Base-by-base conservation (phyloP, 2,329 filamentous ascomycete species). In the Grosmannia clavigera region DNA sequence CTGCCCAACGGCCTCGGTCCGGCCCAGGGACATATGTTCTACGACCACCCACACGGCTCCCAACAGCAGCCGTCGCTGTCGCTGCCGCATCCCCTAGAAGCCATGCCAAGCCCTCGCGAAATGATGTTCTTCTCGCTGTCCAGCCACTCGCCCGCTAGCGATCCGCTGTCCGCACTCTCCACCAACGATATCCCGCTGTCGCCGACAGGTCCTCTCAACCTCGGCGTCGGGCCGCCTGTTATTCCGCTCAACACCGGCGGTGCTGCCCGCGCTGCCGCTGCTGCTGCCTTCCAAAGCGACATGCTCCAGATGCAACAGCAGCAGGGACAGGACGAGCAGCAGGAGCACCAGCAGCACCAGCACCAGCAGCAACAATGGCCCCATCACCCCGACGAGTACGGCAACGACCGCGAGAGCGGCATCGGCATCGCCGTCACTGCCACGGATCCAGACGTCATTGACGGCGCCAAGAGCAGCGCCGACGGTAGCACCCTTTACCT, bases 371-470 rank as follows among this genome's bases (percentile, higher is more conserved):
- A 70, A 46, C 70, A 46, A 33, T 76, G 77, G 71, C 67, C 81
- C 9, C 52, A 16, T 1, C 59, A 43, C 2, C 68, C 72, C 38
- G 78, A 81, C 2, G 78, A 79, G 22, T 73, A 72, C 55, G 68
- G 72, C n/a, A 81, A 79, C 64, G 82, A 86, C 64, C 74, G 78
- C 31, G 83, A 86, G 70, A 86, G 84, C 65, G 83, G 83, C 25
- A 84, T 86, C 58, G 82, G 82, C 38, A 85, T 86, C 57, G 74
- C 77, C 1, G 70, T 84, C 2, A 78, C 78, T 1, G 69, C 75
- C 22, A 71, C 74, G 31, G 71, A 70, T n/a, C 67, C 69, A 25
- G 69, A 73, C 46, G 59, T 69, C 29, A 68, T 61, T 22, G 68
- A 71, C 22, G 74, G 74, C 3, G 64, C 16, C 40, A 46, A 46